These are phyloP conservation scores for Claviceps sp. DNA, from an alignment of 2,329 filamentous ascomycete genomes.

Conservation along the genomic window DNA sequence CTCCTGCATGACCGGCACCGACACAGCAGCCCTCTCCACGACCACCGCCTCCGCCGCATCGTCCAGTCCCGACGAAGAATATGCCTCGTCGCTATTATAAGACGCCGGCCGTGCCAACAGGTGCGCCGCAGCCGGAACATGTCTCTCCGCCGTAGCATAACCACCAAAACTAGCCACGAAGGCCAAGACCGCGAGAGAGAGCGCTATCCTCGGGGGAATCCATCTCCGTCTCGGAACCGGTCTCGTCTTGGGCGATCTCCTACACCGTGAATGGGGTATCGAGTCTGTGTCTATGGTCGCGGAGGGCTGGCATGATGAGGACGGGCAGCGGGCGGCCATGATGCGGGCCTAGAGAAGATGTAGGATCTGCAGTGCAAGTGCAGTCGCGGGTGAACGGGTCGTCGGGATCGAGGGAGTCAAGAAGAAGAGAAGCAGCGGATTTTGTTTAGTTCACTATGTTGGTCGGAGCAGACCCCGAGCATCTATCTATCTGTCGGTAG, in stretches of 20 bases:
- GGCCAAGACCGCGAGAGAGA: slow-evolving; percentile 1
- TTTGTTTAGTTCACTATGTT: not conserved
- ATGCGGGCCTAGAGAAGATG: not conserved
- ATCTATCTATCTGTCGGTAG: not conserved
- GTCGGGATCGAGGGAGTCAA: too few species aligned
- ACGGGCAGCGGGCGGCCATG: not conserved
- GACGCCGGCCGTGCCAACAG: not conserved
- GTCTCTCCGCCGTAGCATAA: not conserved
- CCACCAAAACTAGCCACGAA: not conserved
- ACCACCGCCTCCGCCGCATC: not conserved
- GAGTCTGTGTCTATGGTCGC: not conserved
- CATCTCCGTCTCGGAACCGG: not conserved
- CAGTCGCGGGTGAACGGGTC: too few species aligned
- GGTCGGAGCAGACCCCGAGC: not conserved
- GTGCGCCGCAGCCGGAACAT: not conserved
- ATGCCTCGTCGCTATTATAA: not conserved
- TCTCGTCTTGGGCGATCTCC: not conserved
- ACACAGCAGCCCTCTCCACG: too few species aligned
- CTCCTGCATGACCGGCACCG: too few species aligned
- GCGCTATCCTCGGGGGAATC: not conserved
- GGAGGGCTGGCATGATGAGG: too few species aligned
- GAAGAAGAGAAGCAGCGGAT: not conserved
- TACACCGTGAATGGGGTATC: not conserved
- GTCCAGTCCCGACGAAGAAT: not conserved
- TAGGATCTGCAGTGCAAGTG: not conserved